Percentiles rank a stretch among this genome's conserved stretches.
Evolutionary conservation across 768 basidiomycete species (phyloP).

Genomic region (Lactifluus pinguis): DNA sequence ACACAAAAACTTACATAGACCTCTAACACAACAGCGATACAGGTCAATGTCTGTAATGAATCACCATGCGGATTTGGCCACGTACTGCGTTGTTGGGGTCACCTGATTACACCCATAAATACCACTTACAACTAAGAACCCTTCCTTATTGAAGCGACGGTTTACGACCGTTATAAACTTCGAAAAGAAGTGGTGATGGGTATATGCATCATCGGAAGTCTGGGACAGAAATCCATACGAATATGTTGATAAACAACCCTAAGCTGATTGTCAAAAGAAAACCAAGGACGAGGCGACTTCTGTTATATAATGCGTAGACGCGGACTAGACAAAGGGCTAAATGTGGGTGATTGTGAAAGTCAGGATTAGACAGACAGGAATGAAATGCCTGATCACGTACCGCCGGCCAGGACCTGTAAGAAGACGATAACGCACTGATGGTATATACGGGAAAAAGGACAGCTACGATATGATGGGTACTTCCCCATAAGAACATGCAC

Average conservation of each 20-base stretch:
- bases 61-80: neutral
- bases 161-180: neutral
- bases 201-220: neutral
- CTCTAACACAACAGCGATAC: neutral
- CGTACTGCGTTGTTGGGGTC: neutral
- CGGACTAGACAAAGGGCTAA: neutral
- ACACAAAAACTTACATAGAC: neutral
- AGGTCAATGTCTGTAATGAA: neutral
- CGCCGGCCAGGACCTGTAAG: neutral
- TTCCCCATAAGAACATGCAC: neutral
- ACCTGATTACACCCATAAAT: neutral
- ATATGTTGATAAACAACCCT: neutral
- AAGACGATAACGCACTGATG: neutral
- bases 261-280: neutral
- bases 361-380: neutral
- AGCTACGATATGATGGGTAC: neutral
- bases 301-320: slow-evolving; percentile 4
- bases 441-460: neutral
- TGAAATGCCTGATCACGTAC: neutral
- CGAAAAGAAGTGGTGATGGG: neutral
- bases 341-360: neutral
- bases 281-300: neutral
- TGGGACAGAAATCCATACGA: neutral
- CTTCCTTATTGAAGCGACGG: neutral
- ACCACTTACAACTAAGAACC: neutral